Percentiles rank a stretch among this genome's conserved stretches.
phyloP scores from a whole-genome alignment of 2,329 filamentous ascomycete species.

The Rosellinia necatrix region DNA sequence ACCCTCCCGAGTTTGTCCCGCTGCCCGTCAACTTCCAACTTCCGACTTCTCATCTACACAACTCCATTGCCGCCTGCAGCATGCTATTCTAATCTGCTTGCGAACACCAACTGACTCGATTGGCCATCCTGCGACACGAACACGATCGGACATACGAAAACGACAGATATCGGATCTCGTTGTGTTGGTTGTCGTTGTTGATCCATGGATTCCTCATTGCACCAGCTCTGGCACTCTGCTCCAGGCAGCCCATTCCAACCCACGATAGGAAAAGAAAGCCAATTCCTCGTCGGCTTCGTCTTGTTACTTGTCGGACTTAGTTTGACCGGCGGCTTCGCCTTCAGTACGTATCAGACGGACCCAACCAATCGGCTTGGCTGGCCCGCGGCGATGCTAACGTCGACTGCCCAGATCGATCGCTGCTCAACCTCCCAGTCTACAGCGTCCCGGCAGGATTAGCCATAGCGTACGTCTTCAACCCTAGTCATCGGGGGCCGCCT shows the following conservation, averaged over 20 bases:
- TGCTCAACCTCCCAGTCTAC: conserved; percentile 75
- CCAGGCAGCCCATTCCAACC: conserved; percentile 84
- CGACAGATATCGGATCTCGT: background rate
- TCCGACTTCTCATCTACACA: background rate
- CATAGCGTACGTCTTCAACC: conserved; percentile 72
- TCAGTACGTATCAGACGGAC: conserved; percentile 65
- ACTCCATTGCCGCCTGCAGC: background rate
- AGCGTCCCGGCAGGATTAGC: conserved; percentile 87
- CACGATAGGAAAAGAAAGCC: conserved; percentile 76
- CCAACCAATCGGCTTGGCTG: background rate
- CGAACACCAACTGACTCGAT: background rate
- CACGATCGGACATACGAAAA: background rate
- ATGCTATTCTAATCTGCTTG: background rate
- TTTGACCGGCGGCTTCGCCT: conserved; percentile 77
- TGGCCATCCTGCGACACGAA: background rate
- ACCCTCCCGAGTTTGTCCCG: too few relatives aligned
- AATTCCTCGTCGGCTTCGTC: conserved; percentile 80
- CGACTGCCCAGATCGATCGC: conserved; percentile 71
- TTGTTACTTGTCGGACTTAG: conserved; percentile 74
- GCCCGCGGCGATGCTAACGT: conserved; percentile 6
- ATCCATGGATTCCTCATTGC: conserved; percentile 79
- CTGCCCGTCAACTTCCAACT: too few relatives aligned
- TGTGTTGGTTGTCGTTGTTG: conserved; percentile 38
- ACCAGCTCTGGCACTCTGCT: conserved; percentile 92
- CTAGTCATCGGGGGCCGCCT: conserved; percentile 9